Evolutionary conservation across 2,329 filamentous ascomycete genomes (phyloP), one percentile per base, ranked within the genome.

Genomic region (Claviceps sorghi): DNA sequence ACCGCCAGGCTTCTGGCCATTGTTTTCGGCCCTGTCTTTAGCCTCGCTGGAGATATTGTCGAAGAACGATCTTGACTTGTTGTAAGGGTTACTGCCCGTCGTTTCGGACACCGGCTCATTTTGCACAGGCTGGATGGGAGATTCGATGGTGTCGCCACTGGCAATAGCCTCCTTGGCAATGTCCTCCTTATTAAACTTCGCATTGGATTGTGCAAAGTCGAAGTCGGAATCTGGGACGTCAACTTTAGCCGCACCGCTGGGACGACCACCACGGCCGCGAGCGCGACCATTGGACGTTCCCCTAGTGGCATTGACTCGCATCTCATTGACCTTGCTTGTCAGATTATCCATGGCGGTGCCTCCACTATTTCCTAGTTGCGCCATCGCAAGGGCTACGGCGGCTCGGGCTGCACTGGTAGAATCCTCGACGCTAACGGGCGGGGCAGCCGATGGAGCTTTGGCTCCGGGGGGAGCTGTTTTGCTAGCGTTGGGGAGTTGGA

Each of bases 1-100:
- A 34, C 88, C 89, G 53, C 85, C 84, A n/a, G 81, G 75, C 65
- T 82, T 80, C 56, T 80, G 77, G 4, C 77, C 77, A 43, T 74
- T 75, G 41, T 82, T 83, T 56, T 91, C 87, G 50, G 87, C 82
- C 44, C 93, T 82, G 58, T 98, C 93, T 67, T 86, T 94, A 56
- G 87, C 79, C 65, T 98, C 93, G 58, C 88, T 95, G 1, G 88
- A 95, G 58, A 98, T 96, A 67, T 98, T 96, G 70, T 98, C 93
- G 64, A 98, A 98, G 75, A 98, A 98, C 1, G 88, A 95, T 3
- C 73, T 82, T 5, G 83, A 77, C 69, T 89, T 95, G 73, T 96
- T 91, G 71, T 98, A 98, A 0, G 80, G 72, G 19, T 68, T 62
- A 13, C 74, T 68, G 1, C 74, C 67, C 15, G 69, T 65, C 9